These are phyloP conservation scores for Firmiana major DNA, from an alignment of 345 rosid species.

Conservation along the genomic window DNA sequence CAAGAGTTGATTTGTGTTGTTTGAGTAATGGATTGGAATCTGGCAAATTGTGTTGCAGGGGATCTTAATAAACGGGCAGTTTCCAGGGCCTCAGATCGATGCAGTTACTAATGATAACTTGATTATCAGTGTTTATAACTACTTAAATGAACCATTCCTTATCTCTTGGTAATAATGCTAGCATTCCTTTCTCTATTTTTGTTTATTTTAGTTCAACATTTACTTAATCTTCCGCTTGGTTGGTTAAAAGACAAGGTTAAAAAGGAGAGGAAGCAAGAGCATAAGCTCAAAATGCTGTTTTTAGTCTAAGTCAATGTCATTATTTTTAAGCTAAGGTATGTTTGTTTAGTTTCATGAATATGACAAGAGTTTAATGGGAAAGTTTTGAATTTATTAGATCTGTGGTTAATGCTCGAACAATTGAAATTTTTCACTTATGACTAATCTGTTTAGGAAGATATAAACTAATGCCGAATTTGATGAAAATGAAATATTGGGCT, in stretches of 20 bases:
- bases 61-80: conserved; percentile 68
- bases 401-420: background rate
- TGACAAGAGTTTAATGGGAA: background rate
- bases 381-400: background rate
- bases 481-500: background rate
- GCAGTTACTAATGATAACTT: conserved; percentile 62
- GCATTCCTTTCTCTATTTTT: background rate
- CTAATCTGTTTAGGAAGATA: background rate
- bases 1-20: background rate
- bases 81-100: conserved; percentile 77
- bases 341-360: background rate
- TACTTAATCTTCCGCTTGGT: conserved; percentile 9
- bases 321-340: background rate
- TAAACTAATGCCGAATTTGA: background rate
- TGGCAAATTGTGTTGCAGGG: conserved; percentile 42
- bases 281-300: background rate
- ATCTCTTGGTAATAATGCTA: conserved; percentile 43
- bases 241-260: conserved; percentile 10
- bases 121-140: conserved; percentile 61
- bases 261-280: background rate
- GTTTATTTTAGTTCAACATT: background rate
- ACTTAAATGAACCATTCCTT: conserved; percentile 62
- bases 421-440: background rate
- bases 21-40: conserved; percentile 1
- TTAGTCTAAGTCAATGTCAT: background rate